Evolutionary conservation across 495 filamentous ascomycete species (phyloP).

Genomic region (Chaetomidium leptoderma): DNA sequence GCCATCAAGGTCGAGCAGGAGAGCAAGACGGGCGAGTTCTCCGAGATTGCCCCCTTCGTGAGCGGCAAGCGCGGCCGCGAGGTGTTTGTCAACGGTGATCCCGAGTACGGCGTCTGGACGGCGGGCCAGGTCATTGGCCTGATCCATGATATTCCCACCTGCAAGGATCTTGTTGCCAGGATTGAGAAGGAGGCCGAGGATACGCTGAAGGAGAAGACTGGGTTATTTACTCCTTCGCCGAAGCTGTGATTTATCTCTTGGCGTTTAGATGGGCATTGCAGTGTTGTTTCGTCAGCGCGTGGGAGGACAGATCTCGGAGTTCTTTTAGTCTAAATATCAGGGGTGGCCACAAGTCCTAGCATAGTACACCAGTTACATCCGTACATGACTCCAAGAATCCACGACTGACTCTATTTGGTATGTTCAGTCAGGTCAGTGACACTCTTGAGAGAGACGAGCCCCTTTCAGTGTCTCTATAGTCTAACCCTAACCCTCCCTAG

Average conservation of each 20-base stretch:
- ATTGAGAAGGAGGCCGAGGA: conserved; percentile 60
- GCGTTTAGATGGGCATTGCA: background rate
- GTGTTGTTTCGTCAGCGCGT: too few species aligned
- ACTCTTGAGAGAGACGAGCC: too few species aligned
- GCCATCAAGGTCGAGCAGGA: conserved; percentile 78
- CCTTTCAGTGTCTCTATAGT: too few species aligned
- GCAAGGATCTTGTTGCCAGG: conserved; percentile 49
- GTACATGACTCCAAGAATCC: too few species aligned
- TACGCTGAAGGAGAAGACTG: conserved; percentile 43
- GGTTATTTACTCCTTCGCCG: conserved; percentile 35
- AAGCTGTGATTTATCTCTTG: conserved; percentile 36
- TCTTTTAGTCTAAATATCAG: background rate
- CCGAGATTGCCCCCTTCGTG: conserved; percentile 83
- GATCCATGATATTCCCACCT: conserved; percentile 62
- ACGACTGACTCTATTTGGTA: too few species aligned
- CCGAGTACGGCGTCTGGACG: conserved; percentile 78
- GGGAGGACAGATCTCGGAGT: background rate
- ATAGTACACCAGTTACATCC: too few species aligned
- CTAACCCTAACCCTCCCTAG: conserved; percentile 29
- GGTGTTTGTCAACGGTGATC: conserved; percentile 90
- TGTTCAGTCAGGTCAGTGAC: too few species aligned
- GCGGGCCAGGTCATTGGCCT: conserved; percentile 63
- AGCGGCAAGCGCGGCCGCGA: conserved; percentile 87
- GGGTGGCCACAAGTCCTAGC: too few species aligned
- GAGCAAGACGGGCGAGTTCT: conserved; percentile 83